phyloP scores from a whole-genome alignment of 2,329 filamentous ascomycete species.

The Incumbomyces lentus region DNA sequence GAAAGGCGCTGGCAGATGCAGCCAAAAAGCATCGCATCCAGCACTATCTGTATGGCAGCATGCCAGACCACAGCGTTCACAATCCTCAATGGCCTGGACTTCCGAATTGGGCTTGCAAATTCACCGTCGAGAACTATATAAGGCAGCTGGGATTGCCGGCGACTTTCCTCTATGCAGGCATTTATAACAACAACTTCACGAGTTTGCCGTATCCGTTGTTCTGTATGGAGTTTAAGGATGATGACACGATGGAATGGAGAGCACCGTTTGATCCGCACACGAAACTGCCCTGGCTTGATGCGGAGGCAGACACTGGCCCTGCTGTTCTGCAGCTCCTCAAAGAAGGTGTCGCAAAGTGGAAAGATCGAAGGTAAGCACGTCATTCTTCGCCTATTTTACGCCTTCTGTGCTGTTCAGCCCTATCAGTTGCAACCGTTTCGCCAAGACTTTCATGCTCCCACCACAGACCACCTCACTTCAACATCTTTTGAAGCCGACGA shows the following conservation, averaged over 20 bases:
- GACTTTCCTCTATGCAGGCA: constrained; percentile 91
- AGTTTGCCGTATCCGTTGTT: constrained; percentile 86
- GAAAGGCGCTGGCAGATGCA: constrained; percentile 76
- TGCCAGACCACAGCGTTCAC: constrained; percentile 86
- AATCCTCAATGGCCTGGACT: constrained; percentile 67
- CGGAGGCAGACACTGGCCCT: constrained; percentile 90
- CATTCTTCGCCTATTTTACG: background rate
- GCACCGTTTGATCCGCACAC: constrained; percentile 86
- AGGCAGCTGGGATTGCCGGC: constrained; percentile 70
- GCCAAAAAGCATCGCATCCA: constrained; percentile 69
- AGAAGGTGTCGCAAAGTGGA: constrained; percentile 79
- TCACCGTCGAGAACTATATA: constrained; percentile 84
- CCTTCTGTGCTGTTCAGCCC: no score
- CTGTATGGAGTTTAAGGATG: constrained; percentile 77
- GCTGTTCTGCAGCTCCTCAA: constrained; percentile 91
- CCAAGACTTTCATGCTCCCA: no score
- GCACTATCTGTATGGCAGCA: constrained; percentile 92
- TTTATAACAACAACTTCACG: constrained; percentile 99
- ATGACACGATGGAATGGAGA: constrained; percentile 84
- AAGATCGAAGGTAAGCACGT: constrained; percentile 51
- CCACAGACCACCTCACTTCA: no score
- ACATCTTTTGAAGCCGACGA: no score
- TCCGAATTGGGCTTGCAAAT: constrained; percentile 86
- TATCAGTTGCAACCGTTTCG: no score
- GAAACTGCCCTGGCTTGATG: constrained; percentile 88